Evolutionary conservation across 83 land plant genomes (phyloP).

Genomic region (Picea mariana): DNA sequence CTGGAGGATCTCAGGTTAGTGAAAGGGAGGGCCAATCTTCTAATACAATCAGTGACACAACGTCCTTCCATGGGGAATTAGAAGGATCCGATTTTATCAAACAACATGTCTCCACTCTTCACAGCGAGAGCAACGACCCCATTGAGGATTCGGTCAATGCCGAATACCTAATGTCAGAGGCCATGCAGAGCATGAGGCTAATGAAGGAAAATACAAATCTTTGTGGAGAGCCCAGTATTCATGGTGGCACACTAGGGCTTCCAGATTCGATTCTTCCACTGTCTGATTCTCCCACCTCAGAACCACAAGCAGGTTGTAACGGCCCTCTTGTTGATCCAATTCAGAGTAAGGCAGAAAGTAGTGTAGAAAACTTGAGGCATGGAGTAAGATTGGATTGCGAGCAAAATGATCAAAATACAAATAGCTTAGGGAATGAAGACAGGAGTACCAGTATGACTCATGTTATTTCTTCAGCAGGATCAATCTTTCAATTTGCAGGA

Average conservation of each 20-base stretch:
- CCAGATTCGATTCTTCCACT: neutral
- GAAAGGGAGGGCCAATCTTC: neutral
- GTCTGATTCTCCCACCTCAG: neutral
- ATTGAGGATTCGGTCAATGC: neutral
- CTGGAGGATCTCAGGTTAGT: neutral
- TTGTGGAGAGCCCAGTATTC: neutral
- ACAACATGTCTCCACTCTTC: neutral
- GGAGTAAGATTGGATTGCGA: neutral
- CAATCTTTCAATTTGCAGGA: too few relatives aligned
- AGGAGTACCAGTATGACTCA: too few relatives aligned
- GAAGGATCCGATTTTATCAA: neutral
- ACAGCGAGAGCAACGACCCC: neutral
- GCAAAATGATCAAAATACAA: too few relatives aligned
- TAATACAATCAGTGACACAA: neutral
- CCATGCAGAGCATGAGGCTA: neutral
- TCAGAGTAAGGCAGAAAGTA: neutral
- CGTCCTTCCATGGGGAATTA: neutral
- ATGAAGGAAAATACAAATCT: too few relatives aligned
- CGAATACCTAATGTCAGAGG: neutral
- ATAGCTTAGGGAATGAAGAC: too few relatives aligned
- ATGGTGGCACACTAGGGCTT: neutral
- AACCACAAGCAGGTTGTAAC: neutral
- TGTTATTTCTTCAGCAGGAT: too few relatives aligned
- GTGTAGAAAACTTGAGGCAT: neutral
- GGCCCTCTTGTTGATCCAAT: neutral